Conservation (phyloP, 805 yeast species). For the Clavispora phyllophila region DNA sequence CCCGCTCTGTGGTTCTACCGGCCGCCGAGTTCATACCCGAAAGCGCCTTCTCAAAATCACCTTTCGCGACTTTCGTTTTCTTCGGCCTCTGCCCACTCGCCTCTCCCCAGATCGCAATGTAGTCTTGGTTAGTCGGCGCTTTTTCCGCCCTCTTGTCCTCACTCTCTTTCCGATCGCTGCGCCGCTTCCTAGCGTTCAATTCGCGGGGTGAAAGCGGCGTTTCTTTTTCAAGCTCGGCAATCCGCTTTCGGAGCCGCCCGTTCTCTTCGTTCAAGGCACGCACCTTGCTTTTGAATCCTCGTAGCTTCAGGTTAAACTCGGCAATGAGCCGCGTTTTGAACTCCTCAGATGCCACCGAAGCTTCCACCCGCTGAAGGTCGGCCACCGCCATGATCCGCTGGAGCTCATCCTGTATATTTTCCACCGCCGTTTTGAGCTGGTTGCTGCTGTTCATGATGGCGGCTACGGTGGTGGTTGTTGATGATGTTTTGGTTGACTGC, state of each 20-base stretch:
- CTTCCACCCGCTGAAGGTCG: constrained; percentile 3
- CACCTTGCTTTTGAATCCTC: constrained; percentile 7
- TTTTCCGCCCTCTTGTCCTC: background rate
- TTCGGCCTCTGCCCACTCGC: background rate
- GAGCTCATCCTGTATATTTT: constrained; percentile 14
- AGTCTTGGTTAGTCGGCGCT: too few species aligned
- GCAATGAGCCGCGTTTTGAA: constrained; percentile 8
- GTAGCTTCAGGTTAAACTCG: constrained; percentile 14
- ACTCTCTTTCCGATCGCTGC: background rate
- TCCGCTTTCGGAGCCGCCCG: constrained; percentile 2
- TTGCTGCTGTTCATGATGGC: constrained; percentile 10
- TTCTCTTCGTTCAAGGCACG: constrained; percentile 8
- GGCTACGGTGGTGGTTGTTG: background rate
- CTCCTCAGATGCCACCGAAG: constrained; percentile 1
- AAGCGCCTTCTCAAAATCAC: too few species aligned
- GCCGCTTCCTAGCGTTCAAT: background rate
- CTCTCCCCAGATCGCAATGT: background rate
- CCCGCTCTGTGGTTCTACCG: too few species aligned
- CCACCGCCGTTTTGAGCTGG: constrained; percentile 12
- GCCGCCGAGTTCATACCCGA: too few species aligned
- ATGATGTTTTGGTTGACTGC: constrained; percentile 1
- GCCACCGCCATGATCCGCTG: constrained; percentile 8
- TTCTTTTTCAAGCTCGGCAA: background rate
- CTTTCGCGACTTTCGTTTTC: too few species aligned
- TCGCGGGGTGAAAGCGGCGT: background rate